phyloP scores from a whole-genome alignment of 805 yeast genomes.

The Kockiozyma suomiensis region DNA sequence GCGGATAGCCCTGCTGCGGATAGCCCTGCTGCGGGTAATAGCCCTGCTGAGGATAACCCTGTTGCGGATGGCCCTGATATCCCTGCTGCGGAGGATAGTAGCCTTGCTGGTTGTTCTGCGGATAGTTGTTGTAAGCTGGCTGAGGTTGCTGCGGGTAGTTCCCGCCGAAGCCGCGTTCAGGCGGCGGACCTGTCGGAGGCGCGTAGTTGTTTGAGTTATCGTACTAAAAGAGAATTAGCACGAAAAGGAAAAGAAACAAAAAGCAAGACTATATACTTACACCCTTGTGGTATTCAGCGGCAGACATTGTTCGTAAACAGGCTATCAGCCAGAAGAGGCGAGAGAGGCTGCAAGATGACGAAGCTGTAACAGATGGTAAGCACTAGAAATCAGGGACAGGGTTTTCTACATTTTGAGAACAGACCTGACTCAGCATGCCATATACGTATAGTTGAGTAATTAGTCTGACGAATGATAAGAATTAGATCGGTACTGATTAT shows the following conservation, averaged over 20 bases:
- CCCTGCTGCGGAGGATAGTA: conserved; percentile 25
- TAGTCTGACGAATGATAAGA: no score
- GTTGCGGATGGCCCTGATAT: no score
- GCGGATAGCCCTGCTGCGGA: conserved; percentile 21
- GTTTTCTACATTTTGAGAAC: no score
- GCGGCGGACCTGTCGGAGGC: conserved; percentile 29
- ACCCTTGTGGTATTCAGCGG: conserved; percentile 30
- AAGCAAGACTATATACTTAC: no score
- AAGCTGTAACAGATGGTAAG: no score
- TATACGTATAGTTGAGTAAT: no score
- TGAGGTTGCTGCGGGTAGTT: conserved; percentile 30
- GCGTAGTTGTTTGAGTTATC: conserved; percentile 17
- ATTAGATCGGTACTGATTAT: no score
- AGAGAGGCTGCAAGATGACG: no score
- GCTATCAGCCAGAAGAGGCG: background rate
- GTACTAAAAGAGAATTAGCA: conserved; percentile 2
- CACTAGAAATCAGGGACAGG: no score
- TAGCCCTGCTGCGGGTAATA: conserved; percentile 27
- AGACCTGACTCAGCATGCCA: no score
- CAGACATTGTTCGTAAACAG: conserved; percentile 18
- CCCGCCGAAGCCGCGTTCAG: conserved; percentile 4
- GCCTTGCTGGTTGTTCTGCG: conserved; percentile 12
- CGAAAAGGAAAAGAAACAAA: no score
- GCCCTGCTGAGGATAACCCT: conserved; percentile 21
- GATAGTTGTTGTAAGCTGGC: conserved; percentile 10